Base-by-base conservation (phyloP, 2,329 filamentous ascomycete genomes). In the Colletotrichum shisoi region DNA sequence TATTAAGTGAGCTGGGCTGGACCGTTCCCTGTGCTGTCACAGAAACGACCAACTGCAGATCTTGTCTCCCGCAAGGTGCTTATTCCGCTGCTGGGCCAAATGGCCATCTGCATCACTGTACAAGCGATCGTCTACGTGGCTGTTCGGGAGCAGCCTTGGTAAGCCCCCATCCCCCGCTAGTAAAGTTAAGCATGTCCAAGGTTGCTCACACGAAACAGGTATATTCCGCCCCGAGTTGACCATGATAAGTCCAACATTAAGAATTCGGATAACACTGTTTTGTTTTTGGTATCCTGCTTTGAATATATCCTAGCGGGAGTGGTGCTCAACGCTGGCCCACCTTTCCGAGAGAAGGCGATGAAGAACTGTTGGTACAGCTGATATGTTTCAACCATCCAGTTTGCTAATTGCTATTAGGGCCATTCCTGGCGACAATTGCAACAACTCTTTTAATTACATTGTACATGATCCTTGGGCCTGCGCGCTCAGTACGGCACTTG, bases 261-360 rank as follows among this genome's bases (percentile, higher is more conserved):
- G 73, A 98, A 98, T 77, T 97, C 93, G 11, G 91, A 98, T 73
- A 98, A 99, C 74, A 97, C 94, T 0, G 89, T 91, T 0, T 81
- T 99, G 1, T 99, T 99, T 81, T 80, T 98, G 37, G 83, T 94
- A 5, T 96, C 91, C 1, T 97, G 93, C 76, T 98, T 94, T 74
- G 94, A 98, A 76, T 99, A 99, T 77, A 96, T 96, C 44, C 84
- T 97, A 24, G 91, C 93, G 0, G 95, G 92, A 4, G 85, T 98
- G 45, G 91, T 98, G 1, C 84, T 99, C 37, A 96, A 91, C 72
- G 92, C 95, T n/a, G 96, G 95, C 1, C 89, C 87, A 40, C 95
- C 95, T 0, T 99, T 97, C 80, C 85, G 95, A 61, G 91, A 95
- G 73, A 86, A 87, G 17, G 92, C 93, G 81, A 82, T 82, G 19